Evolutionary conservation across 23 red algal species (phyloP).

Genomic region (Agarophyton chilense): DNA sequence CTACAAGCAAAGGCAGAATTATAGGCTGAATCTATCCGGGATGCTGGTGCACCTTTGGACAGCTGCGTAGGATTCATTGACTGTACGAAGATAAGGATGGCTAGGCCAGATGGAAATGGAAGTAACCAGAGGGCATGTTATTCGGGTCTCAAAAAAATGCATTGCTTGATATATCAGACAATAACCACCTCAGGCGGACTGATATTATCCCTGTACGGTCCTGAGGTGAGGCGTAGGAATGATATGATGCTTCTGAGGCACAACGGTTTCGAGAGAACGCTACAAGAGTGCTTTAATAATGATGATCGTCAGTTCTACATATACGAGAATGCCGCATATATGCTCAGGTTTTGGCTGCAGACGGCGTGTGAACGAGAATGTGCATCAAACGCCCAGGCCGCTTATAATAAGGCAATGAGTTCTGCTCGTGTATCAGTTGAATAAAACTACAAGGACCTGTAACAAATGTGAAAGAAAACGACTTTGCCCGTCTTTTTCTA

Average conservation of each 20-base stretch:
- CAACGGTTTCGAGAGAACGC: neutral
- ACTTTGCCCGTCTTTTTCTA: too few species aligned
- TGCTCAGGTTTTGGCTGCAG: slow-evolving; percentile 6
- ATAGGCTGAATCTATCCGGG: slow-evolving; percentile 1
- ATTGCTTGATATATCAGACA: slow-evolving; percentile 35
- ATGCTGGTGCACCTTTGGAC: slow-evolving; percentile 28
- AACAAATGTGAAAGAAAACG: slow-evolving; percentile 44
- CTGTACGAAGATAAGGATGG: slow-evolving; percentile 30
- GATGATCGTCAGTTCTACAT: slow-evolving; percentile 3
- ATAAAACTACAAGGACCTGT: slow-evolving; percentile 5
- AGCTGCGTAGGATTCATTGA: slow-evolving; percentile 44
- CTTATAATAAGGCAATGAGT: slow-evolving; percentile 9
- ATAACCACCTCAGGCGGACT: slow-evolving; percentile 39
- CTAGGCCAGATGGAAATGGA: neutral
- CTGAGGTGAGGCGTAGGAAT: neutral
- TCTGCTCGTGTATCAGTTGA: slow-evolving; percentile 1
- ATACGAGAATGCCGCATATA: slow-evolving; percentile 29
- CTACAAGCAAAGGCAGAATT: neutral
- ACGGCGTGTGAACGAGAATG: neutral
- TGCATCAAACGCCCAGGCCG: neutral
- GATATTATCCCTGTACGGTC: slow-evolving; percentile 25
- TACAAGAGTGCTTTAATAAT: neutral
- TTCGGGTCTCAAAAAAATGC: slow-evolving; percentile 26
- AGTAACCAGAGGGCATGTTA: neutral
- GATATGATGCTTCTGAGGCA: slow-evolving; percentile 32